These are phyloP conservation scores for Saccharum hybrid DNA, from an alignment of 202 grass and related monocot genomes.

Conservation along the genomic window DNA sequence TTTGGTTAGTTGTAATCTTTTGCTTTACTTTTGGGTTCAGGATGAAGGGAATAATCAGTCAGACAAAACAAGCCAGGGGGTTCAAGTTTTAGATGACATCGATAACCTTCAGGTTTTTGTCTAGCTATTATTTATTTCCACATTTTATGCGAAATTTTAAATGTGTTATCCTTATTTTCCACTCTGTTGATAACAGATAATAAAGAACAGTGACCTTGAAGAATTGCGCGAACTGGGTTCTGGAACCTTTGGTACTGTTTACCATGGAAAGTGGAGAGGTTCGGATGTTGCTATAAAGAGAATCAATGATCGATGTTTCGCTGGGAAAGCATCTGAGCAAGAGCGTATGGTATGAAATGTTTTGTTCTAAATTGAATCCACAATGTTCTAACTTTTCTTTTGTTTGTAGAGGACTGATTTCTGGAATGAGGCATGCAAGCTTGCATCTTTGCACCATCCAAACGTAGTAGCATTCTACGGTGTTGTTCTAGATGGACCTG, in stretches of 20 bases:
- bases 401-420: slow-evolving; percentile 77
- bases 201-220: slow-evolving; percentile 97
- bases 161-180: slow-evolving; percentile 11
- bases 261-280: slow-evolving; percentile 99
- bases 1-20: slow-evolving; percentile 19
- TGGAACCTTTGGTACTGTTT: slow-evolving; percentile 95
- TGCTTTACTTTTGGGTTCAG: slow-evolving; percentile 48
- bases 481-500: slow-evolving; percentile 85
- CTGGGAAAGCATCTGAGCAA: slow-evolving; percentile 83
- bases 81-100: slow-evolving; percentile 59
- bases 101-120: slow-evolving; percentile 67
- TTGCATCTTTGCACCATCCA: slow-evolving; percentile 92
- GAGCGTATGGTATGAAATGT: slow-evolving; percentile 65
- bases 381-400: slow-evolving; percentile 36
- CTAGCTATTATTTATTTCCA: neutral
- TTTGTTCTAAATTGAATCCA: neutral
- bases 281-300: slow-evolving; percentile 97
- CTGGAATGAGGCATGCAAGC: slow-evolving; percentile 94
- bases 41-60: slow-evolving; percentile 50
- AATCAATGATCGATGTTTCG: slow-evolving; percentile 90
- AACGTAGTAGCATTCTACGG: slow-evolving; percentile 99
- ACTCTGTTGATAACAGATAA: slow-evolving; percentile 64
- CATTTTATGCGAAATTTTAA: neutral
- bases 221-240: slow-evolving; percentile 92
- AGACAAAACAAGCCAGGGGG: slow-evolving; percentile 69